A percentile compares a stretch with the other conserved stretches of the same genome.
phyloP scores from a whole-genome alignment of 805 yeast genomes.

The Metschnikowia anglica region DNA sequence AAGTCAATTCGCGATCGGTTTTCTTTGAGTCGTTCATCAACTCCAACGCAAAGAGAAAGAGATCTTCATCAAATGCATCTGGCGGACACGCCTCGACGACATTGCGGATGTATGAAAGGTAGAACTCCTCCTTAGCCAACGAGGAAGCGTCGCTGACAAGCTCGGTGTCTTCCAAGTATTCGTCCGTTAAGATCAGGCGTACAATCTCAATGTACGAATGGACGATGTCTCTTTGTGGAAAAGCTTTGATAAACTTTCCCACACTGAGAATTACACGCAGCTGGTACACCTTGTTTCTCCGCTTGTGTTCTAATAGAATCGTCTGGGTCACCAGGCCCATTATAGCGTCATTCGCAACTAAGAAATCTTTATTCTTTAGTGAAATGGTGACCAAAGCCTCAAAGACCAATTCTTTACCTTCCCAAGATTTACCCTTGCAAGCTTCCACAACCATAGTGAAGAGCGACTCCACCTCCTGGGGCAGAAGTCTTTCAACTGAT shows the following conservation, averaged over 20 bases:
- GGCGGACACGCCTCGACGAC: conserved; percentile 11
- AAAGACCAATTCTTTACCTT: conserved; percentile 77
- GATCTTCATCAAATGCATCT: conserved; percentile 16
- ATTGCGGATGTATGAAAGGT: conserved; percentile 38
- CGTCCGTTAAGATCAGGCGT: conserved; percentile 37
- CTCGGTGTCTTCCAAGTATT: conserved; percentile 33
- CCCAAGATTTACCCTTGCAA: conserved; percentile 78
- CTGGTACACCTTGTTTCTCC: conserved; percentile 67
- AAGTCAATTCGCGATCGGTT: conserved; percentile 42
- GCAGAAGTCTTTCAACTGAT: conserved; percentile 30
- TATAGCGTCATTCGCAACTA: conserved; percentile 28
- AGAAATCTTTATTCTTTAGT: conserved; percentile 40
- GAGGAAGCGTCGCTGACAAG: conserved; percentile 22
- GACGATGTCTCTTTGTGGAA: conserved; percentile 36
- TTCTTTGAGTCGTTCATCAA: conserved; percentile 24
- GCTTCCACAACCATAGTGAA: conserved; percentile 58
- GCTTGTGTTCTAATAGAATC: conserved; percentile 58
- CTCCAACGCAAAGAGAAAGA: conserved; percentile 30
- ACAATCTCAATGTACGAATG: conserved; percentile 39
- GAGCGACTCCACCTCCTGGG: conserved; percentile 30
- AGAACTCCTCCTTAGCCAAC: conserved; percentile 45
- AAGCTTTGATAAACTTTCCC: conserved; percentile 48
- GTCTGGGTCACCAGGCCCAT: conserved; percentile 41
- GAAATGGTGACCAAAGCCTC: conserved; percentile 65
- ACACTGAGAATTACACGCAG: conserved; percentile 51